A percentile compares a stretch with the other conserved stretches of the same genome.
These are phyloP conservation scores for Coniosporium tulheliwenetii DNA, from an alignment of 2,329 filamentous ascomycete genomes.

Conservation along the genomic window DNA sequence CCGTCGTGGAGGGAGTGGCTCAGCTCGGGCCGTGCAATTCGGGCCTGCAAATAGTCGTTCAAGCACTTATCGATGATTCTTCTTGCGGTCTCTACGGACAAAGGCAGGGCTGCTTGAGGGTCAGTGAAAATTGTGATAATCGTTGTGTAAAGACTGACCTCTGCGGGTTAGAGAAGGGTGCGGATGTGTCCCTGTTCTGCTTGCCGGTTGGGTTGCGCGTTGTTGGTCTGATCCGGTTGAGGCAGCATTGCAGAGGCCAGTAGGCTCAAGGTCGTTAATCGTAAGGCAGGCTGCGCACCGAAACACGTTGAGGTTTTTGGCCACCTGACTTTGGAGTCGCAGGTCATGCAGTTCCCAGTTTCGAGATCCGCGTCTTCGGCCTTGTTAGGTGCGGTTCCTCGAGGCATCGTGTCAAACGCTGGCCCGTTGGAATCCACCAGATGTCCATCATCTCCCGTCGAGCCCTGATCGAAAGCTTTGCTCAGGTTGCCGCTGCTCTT, in stretches of 20 bases:
- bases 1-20: too few species aligned
- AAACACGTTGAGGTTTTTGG: conserved; percentile 57
- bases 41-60: too few species aligned
- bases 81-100: conserved; percentile 47
- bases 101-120: conserved; percentile 17
- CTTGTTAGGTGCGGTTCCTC: conserved; percentile 11
- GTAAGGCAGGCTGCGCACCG: conserved; percentile 73
- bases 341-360: conserved; percentile 72
- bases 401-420: conserved; percentile 18
- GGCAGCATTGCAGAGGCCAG: conserved; percentile 3
- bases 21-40: too few species aligned
- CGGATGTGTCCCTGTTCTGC: conserved; percentile 1
- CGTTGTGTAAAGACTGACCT: conserved; percentile 7
- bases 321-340: conserved; percentile 67
- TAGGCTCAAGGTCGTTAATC: conserved; percentile 59
- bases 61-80: conserved; percentile 22
- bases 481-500: conserved; percentile 27
- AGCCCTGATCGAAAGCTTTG: conserved; percentile 12
- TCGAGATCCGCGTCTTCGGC: conserved; percentile 43
- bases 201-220: not conserved
- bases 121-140: conserved; percentile 4
- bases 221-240: conserved; percentile 5
- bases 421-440: conserved; percentile 30
- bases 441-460: conserved; percentile 6
- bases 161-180: conserved; percentile 1